A percentile compares a stretch with the other conserved stretches of the same genome.
Evolutionary conservation across 768 basidiomycete species (phyloP).

Genomic region (Auriculariales sp.): DNA sequence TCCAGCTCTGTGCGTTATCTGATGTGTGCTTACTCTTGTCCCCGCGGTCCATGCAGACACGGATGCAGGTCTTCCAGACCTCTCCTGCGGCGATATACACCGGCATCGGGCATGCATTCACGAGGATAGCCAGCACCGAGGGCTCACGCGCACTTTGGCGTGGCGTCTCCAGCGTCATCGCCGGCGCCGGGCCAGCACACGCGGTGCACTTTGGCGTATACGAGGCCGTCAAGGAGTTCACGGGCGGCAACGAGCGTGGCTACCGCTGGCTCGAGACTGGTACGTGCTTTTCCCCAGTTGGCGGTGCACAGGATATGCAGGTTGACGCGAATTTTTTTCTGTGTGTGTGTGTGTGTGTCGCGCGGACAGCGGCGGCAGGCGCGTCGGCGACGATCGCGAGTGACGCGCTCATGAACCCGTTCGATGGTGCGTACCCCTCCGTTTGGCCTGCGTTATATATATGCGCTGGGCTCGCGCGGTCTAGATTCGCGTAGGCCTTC

Average conservation of each 20-base stretch:
- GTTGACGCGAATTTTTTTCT: no score
- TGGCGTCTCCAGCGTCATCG: slow-evolving; percentile 87
- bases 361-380: slow-evolving; percentile 64
- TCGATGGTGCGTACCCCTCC: slow-evolving; percentile 61
- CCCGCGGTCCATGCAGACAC: slow-evolving; percentile 44
- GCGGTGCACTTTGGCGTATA: slow-evolving; percentile 95
- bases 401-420: slow-evolving; percentile 98
- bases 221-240: slow-evolving; percentile 86
- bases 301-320: not conserved
- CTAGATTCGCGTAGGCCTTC: not conserved
- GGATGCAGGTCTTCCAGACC: slow-evolving; percentile 94
- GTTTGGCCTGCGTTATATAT: not conserved
- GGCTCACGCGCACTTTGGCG: slow-evolving; percentile 86
- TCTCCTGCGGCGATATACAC: slow-evolving; percentile 78
- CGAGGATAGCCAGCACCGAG: slow-evolving; percentile 87
- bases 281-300: slow-evolving; percentile 25
- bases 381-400: slow-evolving; percentile 88
- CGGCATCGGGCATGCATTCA: slow-evolving; percentile 80
- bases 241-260: slow-evolving; percentile 61
- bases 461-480: not conserved
- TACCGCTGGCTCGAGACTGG: slow-evolving; percentile 84
- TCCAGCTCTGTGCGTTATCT: not conserved
- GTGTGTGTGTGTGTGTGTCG: not conserved
- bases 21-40: no score
- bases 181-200: slow-evolving; percentile 96